Evolutionary conservation across 2,329 filamentous ascomycete genomes (phyloP), one percentile per base, ranked within the genome.

Genomic region (Dothideomycetidae sp.): DNA sequence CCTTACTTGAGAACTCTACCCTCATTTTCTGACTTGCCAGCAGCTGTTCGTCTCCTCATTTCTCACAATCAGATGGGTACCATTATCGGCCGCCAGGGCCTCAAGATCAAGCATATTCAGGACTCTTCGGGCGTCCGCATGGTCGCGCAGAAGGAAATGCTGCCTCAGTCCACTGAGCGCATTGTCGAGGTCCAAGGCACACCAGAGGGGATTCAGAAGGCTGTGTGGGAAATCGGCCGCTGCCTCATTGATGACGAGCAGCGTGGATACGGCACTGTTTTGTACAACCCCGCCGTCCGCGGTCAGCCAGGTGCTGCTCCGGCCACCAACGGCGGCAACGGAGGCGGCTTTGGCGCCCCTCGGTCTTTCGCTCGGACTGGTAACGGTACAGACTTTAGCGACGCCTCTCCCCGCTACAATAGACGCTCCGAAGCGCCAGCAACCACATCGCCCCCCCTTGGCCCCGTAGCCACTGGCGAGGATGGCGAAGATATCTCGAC

Each of bases 11-110:
- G 15, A 11, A n/a, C 10, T 14, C 34, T 28, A 37, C 31, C 37
- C 37, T 50, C 48, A 50, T 33, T 29, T 33, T 37, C 44, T 52
- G 33, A 49, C 42, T 18, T 4, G 10, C 12, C 14, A 43, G 14
- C 49, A 98, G 90, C 90, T 44, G 82, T 98, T 60, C 93, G 93
- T 56, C 78, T 98, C 19, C 78, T 98, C 57, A 96, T 98, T 61
- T 98, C 90, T 21, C 88, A 98, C 68, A 96, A 96, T 61, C 90
- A 98, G 64, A 98, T 98, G 90, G 90, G 90, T 45, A 98, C 90
- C 53, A 94, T 98, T 64, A 98, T 98, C 56, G 90, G 90, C 52
- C 78, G 85, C 48, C 82, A 92, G 59, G 90, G 90, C 42, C 71
- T 94, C 49, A 98, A 96, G 70, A 98, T 98, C 70, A 98, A 98